A percentile compares a stretch with the other conserved stretches of the same genome.
Evolutionary conservation across 345 rosid genomes (phyloP).

Genomic region (Sisymbrium irio): DNA sequence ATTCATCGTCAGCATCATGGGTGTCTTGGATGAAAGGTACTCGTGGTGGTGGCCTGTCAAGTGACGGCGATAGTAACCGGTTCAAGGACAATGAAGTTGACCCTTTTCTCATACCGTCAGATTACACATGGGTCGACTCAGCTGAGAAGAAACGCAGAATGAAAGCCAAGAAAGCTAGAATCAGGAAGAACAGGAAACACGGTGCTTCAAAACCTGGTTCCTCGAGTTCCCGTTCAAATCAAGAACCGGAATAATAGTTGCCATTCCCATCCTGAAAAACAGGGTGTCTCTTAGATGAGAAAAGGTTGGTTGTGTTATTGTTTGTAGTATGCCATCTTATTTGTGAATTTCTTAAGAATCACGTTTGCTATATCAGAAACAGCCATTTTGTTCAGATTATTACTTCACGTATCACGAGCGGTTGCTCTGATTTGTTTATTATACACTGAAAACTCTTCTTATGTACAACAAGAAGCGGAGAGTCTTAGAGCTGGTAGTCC

Average conservation of each 20-base stretch:
- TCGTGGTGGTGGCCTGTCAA: constrained; percentile 62
- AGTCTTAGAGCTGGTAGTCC: neutral
- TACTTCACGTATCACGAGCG: neutral
- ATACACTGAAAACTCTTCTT: constrained; percentile 8
- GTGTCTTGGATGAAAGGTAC: constrained; percentile 90
- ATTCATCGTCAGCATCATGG: constrained; percentile 55
- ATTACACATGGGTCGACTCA: constrained; percentile 86
- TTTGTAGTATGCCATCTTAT: constrained; percentile 18
- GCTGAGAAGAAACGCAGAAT: constrained; percentile 82
- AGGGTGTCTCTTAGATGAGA: constrained; percentile 15
- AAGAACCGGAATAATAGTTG: constrained; percentile 37
- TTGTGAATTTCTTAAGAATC: constrained; percentile 27
- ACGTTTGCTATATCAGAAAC: constrained; percentile 10
- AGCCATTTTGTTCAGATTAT: neutral
- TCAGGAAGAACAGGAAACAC: constrained; percentile 62
- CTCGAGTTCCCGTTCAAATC: constrained; percentile 31
- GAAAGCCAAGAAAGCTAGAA: constrained; percentile 87
- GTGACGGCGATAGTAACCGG: constrained; percentile 66
- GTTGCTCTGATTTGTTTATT: neutral
- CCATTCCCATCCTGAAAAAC: neutral
- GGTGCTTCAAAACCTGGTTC: constrained; percentile 43
- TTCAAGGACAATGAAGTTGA: constrained; percentile 62
- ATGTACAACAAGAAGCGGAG: constrained; percentile 22
- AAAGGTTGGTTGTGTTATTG: constrained; percentile 22
- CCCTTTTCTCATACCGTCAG: constrained; percentile 74